phyloP scores from a whole-genome alignment of 495 filamentous ascomycete genomes.

The Aspergillus sparsus region DNA sequence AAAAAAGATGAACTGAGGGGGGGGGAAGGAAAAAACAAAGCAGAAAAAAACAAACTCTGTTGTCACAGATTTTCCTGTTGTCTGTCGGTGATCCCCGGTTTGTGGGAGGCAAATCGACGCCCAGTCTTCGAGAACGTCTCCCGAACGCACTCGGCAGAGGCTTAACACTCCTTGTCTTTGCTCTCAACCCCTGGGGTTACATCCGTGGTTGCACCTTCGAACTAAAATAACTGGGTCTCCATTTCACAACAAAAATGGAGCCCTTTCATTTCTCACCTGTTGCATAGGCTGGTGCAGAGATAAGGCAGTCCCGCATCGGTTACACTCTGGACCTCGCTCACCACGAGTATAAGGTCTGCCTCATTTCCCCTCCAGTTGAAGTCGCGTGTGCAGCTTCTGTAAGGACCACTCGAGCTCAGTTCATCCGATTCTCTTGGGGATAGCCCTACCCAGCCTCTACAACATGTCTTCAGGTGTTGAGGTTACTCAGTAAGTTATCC shows the following conservation, averaged over 20 bases:
- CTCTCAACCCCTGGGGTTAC: constrained; percentile 37
- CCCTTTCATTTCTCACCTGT: constrained; percentile 11
- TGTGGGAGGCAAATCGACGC: constrained; percentile 4
- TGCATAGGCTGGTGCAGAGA: constrained; percentile 17
- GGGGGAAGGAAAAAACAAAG: neutral
- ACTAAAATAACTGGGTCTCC: constrained; percentile 17
- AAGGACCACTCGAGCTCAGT: constrained; percentile 12
- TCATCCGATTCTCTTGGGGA: constrained; percentile 13
- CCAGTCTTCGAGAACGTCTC: constrained; percentile 21
- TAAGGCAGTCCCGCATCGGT: constrained; percentile 26
- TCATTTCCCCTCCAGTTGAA: constrained; percentile 11
- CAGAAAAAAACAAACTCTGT: neutral
- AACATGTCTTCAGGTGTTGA: constrained; percentile 40
- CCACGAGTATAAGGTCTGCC: constrained; percentile 26
- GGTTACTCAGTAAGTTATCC: constrained; percentile 35
- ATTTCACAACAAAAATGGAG: neutral
- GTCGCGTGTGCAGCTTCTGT: constrained; percentile 14
- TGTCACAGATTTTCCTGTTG: constrained; percentile 1
- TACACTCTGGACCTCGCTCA: constrained; percentile 18
- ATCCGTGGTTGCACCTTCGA: constrained; percentile 26
- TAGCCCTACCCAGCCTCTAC: constrained; percentile 17
- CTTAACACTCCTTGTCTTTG: constrained; percentile 28
- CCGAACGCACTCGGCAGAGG: constrained; percentile 24
- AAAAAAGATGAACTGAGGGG: neutral
- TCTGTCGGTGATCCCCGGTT: constrained; percentile 23